Evolutionary conservation across 306 rosid genomes (phyloP).

Genomic region (Begonia fuchsioides): DNA sequence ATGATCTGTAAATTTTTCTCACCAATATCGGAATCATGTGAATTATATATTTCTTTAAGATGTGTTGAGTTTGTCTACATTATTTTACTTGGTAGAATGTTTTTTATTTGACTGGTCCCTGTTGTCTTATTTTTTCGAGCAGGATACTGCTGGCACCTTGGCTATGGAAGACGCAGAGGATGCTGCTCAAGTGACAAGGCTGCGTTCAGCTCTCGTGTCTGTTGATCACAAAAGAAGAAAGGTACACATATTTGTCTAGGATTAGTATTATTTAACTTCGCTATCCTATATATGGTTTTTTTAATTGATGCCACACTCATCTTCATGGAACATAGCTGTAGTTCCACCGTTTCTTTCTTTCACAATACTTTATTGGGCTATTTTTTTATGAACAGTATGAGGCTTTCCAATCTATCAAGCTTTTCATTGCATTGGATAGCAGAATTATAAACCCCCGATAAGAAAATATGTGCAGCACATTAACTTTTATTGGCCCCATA

Average conservation of each 20-base stretch:
- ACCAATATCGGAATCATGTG: neutral
- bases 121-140: conserved; percentile 17
- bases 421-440: no score
- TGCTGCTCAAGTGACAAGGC: conserved; percentile 69
- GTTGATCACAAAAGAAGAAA: conserved; percentile 97
- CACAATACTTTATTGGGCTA: no score
- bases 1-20: neutral
- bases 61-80: neutral
- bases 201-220: conserved; percentile 93
- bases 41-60: neutral
- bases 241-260: conserved; percentile 50
- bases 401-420: no score
- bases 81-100: neutral
- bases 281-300: neutral
- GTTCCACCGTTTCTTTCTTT: no score
- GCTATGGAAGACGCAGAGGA: conserved; percentile 88
- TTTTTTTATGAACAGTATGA: no score
- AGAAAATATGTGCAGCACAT: no score
- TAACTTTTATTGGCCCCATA: no score
- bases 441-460: no score
- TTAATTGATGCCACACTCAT: no score
- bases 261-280: neutral
- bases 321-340: no score
- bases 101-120: neutral
- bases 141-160: conserved; percentile 99